Evolutionary conservation across 2,329 filamentous ascomycete genomes (phyloP).

Genomic region (Mollisiaceae sp.): DNA sequence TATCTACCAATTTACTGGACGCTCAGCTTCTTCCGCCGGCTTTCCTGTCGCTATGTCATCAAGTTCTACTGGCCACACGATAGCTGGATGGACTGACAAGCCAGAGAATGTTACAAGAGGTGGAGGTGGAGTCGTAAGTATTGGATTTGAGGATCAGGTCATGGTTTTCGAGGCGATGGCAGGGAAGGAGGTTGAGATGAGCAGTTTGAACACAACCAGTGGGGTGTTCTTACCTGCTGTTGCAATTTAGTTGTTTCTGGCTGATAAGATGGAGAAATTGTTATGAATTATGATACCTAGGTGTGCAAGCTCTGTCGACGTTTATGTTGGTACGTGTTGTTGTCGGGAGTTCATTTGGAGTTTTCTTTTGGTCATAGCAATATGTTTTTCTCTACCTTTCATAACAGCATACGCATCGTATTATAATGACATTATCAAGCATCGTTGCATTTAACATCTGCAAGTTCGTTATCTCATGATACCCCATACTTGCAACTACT

Average conservation of each 20-base stretch:
- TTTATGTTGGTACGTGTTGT: neutral
- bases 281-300: neutral
- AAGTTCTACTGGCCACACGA: slow-evolving; percentile 2
- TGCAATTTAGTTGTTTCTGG: neutral
- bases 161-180: slow-evolving; percentile 5
- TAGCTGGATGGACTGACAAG: slow-evolving; percentile 12
- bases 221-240: slow-evolving; percentile 2
- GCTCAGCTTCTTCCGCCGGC: neutral
- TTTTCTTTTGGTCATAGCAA: neutral
- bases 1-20: slow-evolving; percentile 11
- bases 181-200: neutral
- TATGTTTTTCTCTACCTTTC: too few relatives aligned
- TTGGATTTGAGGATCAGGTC: slow-evolving; percentile 13
- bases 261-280: neutral
- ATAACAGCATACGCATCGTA: too few relatives aligned
- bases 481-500: too few relatives aligned
- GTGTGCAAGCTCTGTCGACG: neutral
- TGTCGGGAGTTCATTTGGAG: neutral
- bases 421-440: too few relatives aligned
- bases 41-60: slow-evolving; percentile 13
- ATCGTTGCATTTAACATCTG: too few relatives aligned
- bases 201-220: slow-evolving; percentile 9
- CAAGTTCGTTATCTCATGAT: too few relatives aligned
- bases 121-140: slow-evolving; percentile 12
- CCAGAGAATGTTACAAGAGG: neutral